Base-by-base conservation (phyloP, 345 rosid species). In the Gossypium bickii region DNA sequence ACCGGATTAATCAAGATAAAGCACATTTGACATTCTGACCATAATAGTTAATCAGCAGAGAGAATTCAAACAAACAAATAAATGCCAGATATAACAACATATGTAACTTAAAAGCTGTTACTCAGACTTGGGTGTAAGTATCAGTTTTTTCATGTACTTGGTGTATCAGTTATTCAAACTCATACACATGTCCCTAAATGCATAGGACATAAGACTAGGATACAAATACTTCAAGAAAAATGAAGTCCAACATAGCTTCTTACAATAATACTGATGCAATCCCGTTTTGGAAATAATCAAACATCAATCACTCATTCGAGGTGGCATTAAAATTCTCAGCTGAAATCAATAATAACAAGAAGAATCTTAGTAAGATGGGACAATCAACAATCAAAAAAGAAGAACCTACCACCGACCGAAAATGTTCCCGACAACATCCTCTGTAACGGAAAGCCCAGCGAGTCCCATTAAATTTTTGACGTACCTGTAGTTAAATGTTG, bases 361-460 rank as follows among this genome's bases (percentile, higher is more conserved):
- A 47, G 8, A 25, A 17, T 16, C 22, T 10, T 48, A 73, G 56
- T 45, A n/a, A 60, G 13, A 58, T 44, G 52, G 67, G 16, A 6
- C 47, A 15, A 25, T 22, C 9, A 52, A n/a, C 29, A 51, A 25
- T n/a, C 25, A 18, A 29, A 25, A 29, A 45, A 4, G 47, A 55
- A 53, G 20, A 48, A 84, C 97, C 82, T 74, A 94, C 95, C 97
- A 94, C 72, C 87, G 88, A 38, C 98, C 92, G 74, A 90, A 94
- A 77, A 94, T 92, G 85, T 94, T 92, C 27, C 98, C 98, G 79
- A 92, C 90, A 77, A 88, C 93, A 84, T 94, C 97, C 81, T 94
- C 97, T 87, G 95, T 87, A 41, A 94, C 87, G 62, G 89, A 84
- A 15, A 94, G 89, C 53, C 88, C 97, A 79, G 95, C 72, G 11